Conservation (phyloP, 306 rosid species). For the Quercus aquifolioides region DNA sequence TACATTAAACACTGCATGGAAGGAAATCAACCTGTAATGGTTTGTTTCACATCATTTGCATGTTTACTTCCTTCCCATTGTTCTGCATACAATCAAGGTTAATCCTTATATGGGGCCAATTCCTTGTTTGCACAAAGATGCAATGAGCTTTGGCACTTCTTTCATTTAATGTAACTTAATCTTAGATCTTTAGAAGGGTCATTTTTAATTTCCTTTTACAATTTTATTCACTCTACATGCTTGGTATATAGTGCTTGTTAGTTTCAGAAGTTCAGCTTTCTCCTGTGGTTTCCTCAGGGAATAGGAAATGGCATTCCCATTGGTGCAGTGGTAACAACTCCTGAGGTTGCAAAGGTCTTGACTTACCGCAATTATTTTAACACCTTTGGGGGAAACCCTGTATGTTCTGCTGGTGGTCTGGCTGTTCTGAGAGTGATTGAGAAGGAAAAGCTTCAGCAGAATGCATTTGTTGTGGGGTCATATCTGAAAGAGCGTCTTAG, state of each 20-base stretch:
- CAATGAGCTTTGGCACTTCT: not conserved
- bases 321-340: slow-evolving; percentile 50
- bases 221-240: not conserved
- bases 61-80: not conserved
- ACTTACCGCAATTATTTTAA: slow-evolving; percentile 25
- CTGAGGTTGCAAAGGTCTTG: slow-evolving; percentile 40
- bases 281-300: slow-evolving; percentile 31
- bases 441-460: slow-evolving; percentile 40
- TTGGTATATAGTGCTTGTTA: not conserved
- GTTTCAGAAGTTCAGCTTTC: slow-evolving; percentile 11
- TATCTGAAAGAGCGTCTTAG: slow-evolving; percentile 38
- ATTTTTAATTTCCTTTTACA: not conserved
- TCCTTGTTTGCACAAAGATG: not conserved
- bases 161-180: not conserved
- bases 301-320: slow-evolving; percentile 49
- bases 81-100: not conserved
- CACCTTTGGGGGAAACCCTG: slow-evolving; percentile 53
- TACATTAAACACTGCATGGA: not conserved
- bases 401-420: slow-evolving; percentile 37
- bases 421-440: slow-evolving; percentile 48
- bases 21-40: not conserved
- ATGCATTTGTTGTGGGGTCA: slow-evolving; percentile 36
- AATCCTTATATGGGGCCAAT: not conserved
- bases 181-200: not conserved
- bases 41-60: not conserved